phyloP scores from a whole-genome alignment of 345 rosid species.

The Turritis glabra region DNA sequence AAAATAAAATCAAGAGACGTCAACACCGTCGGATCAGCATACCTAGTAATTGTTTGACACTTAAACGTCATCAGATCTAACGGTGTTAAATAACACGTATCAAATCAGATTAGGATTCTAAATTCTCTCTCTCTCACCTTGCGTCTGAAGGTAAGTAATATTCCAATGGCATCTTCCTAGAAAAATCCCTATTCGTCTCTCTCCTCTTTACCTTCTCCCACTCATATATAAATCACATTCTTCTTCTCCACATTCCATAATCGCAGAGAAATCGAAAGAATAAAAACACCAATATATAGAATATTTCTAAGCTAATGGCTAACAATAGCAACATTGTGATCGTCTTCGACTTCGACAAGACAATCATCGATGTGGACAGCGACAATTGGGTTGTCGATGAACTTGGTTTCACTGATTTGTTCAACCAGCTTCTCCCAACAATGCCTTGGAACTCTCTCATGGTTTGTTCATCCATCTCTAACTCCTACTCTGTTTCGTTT shows the following conservation, averaged over 20 bases:
- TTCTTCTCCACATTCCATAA: constrained; percentile 11
- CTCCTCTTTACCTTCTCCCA: neutral
- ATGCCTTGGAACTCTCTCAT: constrained; percentile 85
- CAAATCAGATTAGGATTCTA: neutral
- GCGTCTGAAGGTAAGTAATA: constrained; percentile 26
- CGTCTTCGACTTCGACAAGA: constrained; percentile 78
- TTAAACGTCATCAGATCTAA: constrained; percentile 21
- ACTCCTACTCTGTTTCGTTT: neutral
- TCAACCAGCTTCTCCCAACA: constrained; percentile 67
- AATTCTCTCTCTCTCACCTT: too few relatives aligned
- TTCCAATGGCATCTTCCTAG: constrained; percentile 40
- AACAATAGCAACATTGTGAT: constrained; percentile 38
- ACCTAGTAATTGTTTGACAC: constrained; percentile 12
- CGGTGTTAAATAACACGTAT: neutral
- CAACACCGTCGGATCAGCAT: constrained; percentile 28
- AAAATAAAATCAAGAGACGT: constrained; percentile 16
- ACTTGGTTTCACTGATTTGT: constrained; percentile 63
- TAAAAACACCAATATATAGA: neutral
- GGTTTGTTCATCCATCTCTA: constrained; percentile 42
- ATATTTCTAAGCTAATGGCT: neutral
- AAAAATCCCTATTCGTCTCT: neutral
- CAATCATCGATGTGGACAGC: constrained; percentile 71
- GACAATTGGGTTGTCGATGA: constrained; percentile 77
- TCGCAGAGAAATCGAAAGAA: neutral
- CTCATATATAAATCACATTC: constrained; percentile 21